Percentiles rank a stretch among this genome's conserved stretches.
phyloP scores from a whole-genome alignment of 2,329 filamentous ascomycete species.

The Magnaporthiopsis incrustans region DNA sequence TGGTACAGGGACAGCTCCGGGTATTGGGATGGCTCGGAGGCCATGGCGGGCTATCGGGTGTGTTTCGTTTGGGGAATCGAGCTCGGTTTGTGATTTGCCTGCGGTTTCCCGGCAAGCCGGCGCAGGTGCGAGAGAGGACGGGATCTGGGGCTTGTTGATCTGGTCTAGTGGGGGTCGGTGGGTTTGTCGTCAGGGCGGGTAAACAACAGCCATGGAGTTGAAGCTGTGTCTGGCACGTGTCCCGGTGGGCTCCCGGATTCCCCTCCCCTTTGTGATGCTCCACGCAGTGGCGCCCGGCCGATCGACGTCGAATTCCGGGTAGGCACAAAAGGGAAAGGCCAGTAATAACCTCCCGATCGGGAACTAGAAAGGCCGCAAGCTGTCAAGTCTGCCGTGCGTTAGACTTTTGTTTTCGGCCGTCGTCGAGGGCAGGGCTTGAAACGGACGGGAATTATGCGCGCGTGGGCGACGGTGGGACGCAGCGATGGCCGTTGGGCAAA shows the following conservation, averaged over 20 bases:
- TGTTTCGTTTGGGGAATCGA: not conserved
- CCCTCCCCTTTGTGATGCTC: not conserved
- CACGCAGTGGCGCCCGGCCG: not conserved
- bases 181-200: not conserved
- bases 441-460: not conserved
- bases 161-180: not conserved
- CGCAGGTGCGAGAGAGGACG: not conserved
- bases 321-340: not conserved
- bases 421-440: conserved; percentile 2
- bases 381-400: not conserved
- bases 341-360: not conserved
- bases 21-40: not conserved
- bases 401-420: not conserved
- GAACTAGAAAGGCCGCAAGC: not conserved
- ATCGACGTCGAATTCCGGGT: not conserved
- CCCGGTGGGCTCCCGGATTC: not conserved
- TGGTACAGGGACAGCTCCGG: not conserved
- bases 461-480: not conserved
- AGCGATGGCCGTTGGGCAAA: not conserved
- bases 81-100: not conserved
- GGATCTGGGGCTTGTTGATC: no score
- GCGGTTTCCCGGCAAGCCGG: not conserved
- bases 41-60: not conserved
- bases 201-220: not conserved
- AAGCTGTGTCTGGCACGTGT: not conserved